A percentile compares a stretch with the other conserved stretches of the same genome.
Evolutionary conservation across 2,329 filamentous ascomycete species (phyloP).

Genomic region (Huntiella omanensis): DNA sequence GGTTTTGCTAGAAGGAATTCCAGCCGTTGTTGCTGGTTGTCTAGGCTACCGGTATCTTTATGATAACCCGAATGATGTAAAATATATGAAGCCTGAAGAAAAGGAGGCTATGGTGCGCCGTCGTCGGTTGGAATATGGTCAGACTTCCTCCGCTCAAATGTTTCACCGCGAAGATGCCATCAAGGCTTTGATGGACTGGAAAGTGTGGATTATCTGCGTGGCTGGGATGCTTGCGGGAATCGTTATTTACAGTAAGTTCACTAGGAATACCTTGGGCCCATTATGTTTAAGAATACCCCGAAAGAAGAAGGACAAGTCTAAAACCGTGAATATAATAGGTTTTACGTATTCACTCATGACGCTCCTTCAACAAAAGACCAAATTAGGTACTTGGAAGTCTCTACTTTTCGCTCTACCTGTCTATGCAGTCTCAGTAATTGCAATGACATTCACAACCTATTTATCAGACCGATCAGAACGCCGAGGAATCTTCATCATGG

Average conservation of each 20-base stretch:
- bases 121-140: neutral
- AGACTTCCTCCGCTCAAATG: neutral
- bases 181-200: neutral
- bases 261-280: too few species aligned
- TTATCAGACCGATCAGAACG: slow-evolving; percentile 1
- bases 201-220: slow-evolving; percentile 1
- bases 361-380: neutral
- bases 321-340: neutral
- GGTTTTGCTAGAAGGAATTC: neutral
- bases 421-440: neutral
- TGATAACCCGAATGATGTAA: neutral
- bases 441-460: neutral
- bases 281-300: neutral
- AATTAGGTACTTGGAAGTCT: neutral
- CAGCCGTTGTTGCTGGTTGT: neutral
- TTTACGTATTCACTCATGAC: neutral
- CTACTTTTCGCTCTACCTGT: neutral
- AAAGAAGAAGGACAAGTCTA: neutral
- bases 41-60: neutral
- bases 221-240: neutral
- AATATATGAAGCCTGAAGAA: neutral
- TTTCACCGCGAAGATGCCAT: neutral
- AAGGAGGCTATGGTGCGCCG: neutral
- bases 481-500: neutral
- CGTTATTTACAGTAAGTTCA: slow-evolving; percentile 1